phyloP scores from a whole-genome alignment of 2,329 filamentous ascomycete species.

The Stachybotrys echinatus region DNA sequence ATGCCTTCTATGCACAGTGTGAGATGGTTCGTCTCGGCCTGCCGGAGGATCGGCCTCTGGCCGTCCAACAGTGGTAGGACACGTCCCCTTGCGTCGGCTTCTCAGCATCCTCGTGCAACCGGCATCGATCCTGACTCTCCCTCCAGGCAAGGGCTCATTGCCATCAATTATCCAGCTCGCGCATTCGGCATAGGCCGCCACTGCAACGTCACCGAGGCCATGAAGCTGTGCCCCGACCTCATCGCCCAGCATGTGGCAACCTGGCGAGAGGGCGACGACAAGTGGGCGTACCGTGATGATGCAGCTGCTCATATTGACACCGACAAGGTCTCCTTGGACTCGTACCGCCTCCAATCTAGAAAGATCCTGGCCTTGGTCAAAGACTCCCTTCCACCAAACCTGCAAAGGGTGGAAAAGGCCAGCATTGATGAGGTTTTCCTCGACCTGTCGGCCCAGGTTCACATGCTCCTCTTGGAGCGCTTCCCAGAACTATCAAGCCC shows the following conservation, averaged over 20 bases:
- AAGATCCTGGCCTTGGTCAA: constrained; percentile 78
- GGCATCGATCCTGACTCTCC: not conserved
- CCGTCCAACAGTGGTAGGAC: constrained; percentile 82
- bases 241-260: constrained; percentile 91
- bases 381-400: constrained; percentile 57
- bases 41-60: constrained; percentile 72
- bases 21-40: constrained; percentile 83
- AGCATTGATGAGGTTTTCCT: constrained; percentile 95
- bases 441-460: constrained; percentile 81
- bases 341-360: constrained; percentile 80
- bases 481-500: constrained; percentile 65
- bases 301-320: constrained; percentile 73
- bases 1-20: constrained; percentile 97
- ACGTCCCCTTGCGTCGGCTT: constrained; percentile 2
- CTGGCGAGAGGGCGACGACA: constrained; percentile 86
- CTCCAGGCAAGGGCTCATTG: constrained; percentile 79
- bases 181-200: constrained; percentile 74
- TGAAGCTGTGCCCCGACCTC: constrained; percentile 78
- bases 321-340: constrained; percentile 91
- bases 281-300: constrained; percentile 86
- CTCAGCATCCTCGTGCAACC: constrained; percentile 9
- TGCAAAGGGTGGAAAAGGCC: constrained; percentile 84
- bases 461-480: constrained; percentile 65
- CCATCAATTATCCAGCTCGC: constrained; percentile 90
- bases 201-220: constrained; percentile 74